phyloP scores from a whole-genome alignment of 495 filamentous ascomycete species.

The Talaromyces ruber region DNA sequence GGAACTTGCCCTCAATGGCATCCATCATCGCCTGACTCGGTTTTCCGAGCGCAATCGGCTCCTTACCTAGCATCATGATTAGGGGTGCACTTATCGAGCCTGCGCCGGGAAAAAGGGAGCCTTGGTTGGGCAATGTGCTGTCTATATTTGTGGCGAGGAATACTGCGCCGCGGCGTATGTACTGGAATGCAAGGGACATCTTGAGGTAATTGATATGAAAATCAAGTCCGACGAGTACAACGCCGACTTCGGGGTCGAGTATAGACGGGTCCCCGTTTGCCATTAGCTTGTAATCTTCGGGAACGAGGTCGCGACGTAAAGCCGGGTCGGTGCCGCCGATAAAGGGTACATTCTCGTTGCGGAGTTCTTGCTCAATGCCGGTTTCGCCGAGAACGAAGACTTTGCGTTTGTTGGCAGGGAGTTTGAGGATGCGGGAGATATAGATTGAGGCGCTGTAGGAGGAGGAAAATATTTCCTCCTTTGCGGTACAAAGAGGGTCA shows the following conservation, averaged over 20 bases:
- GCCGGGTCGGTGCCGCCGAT: conserved; percentile 84
- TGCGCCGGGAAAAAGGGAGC: conserved; percentile 83
- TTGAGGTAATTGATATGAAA: conserved; percentile 95
- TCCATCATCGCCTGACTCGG: conserved; percentile 99
- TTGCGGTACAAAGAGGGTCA: not conserved
- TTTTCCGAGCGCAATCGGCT: conserved; percentile 78
- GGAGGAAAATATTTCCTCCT: conserved; percentile 94
- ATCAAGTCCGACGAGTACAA: conserved; percentile 84
- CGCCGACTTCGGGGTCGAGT: conserved; percentile 78
- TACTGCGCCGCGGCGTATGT: conserved; percentile 70
- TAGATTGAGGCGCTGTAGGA: conserved; percentile 93
- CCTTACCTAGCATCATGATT: conserved; percentile 58
- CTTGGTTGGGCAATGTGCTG: conserved; percentile 70
- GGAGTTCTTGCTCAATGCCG: conserved; percentile 85
- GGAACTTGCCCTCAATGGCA: conserved; percentile 91
- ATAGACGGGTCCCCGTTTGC: conserved; percentile 58
- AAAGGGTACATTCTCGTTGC: conserved; percentile 64
- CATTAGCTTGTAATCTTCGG: conserved; percentile 67
- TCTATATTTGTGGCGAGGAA: conserved; percentile 95
- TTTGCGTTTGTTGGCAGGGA: conserved; percentile 72
- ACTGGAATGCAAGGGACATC: conserved; percentile 72
- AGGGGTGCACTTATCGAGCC: conserved; percentile 76
- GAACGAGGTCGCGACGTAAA: conserved; percentile 64
- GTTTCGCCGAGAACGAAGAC: conserved; percentile 89
- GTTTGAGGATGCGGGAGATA: conserved; percentile 82